These are phyloP conservation scores for Phaeosphaeriaceae sp. DNA, from an alignment of 2,329 filamentous ascomycete species.

Conservation along the genomic window DNA sequence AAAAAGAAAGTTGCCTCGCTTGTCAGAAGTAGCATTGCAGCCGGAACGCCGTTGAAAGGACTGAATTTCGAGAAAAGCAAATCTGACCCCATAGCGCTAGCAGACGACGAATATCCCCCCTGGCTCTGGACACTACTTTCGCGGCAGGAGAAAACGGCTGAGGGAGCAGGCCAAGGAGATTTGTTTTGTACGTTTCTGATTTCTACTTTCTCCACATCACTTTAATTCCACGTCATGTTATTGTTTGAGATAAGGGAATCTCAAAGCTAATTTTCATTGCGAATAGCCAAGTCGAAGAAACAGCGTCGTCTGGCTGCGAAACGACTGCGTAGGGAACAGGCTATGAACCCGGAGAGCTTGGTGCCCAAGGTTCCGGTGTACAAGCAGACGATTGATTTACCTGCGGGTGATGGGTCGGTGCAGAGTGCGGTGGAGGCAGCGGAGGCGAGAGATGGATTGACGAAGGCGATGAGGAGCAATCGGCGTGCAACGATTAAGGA, in stretches of 20 bases:
- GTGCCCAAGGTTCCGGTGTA: constrained; percentile 72
- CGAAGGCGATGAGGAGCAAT: constrained; percentile 74
- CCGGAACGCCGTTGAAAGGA: constrained; percentile 73
- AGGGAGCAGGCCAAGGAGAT: constrained; percentile 67
- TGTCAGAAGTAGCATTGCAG: constrained; percentile 60
- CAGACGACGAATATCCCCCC: constrained; percentile 77
- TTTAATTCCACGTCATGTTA: too few species aligned
- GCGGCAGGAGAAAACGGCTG: constrained; percentile 61
- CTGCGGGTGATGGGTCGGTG: constrained; percentile 57
- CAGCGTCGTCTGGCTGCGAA: constrained; percentile 74
- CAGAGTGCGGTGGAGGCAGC: constrained; percentile 55
- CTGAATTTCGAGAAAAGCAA: constrained; percentile 79
- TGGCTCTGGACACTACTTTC: constrained; percentile 81
- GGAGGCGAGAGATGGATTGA: constrained; percentile 66
- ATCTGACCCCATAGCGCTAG: constrained; percentile 73
- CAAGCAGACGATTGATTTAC: constrained; percentile 79
- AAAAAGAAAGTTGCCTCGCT: constrained; percentile 40
- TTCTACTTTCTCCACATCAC: background rate
- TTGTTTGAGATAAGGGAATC: too few species aligned
- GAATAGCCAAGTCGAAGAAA: constrained; percentile 74
- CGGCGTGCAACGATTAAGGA: constrained; percentile 81
- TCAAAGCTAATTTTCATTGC: background rate
- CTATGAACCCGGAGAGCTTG: constrained; percentile 70
- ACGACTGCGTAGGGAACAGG: constrained; percentile 66
- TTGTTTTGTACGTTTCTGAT: constrained; percentile 73